These are phyloP conservation scores for Zygnema circumcarinatum DNA, from an alignment of 139 green algal genomes.

Conservation along the genomic window DNA sequence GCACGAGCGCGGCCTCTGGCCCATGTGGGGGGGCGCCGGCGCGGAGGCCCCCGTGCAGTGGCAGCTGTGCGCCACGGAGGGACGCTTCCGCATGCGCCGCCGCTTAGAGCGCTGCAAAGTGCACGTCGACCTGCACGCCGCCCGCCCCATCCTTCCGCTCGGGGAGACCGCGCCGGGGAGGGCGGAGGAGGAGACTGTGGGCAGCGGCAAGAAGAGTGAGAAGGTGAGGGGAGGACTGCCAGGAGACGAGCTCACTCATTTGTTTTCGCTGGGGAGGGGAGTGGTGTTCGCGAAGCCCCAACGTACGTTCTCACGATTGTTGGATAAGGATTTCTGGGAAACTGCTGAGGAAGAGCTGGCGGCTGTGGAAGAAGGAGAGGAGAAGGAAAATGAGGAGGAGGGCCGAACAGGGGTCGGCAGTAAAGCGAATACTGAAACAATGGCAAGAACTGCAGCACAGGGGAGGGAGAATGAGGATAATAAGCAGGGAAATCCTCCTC, in stretches of 20 bases:
- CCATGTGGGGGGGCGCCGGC: background rate
- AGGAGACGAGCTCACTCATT: slow-evolving; percentile 6
- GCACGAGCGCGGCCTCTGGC: slow-evolving; percentile 40
- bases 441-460: background rate
- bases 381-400: slow-evolving; percentile 31
- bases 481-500: background rate
- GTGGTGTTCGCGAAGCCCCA: background rate
- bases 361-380: background rate
- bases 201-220: background rate
- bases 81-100: slow-evolving; percentile 42
- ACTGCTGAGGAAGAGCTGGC: background rate
- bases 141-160: background rate
- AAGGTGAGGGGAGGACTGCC: background rate
- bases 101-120: slow-evolving; percentile 7
- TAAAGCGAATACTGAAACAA: background rate
- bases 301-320: background rate
- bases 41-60: slow-evolving; percentile 19
- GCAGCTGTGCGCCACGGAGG: slow-evolving; percentile 48
- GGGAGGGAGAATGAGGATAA: background rate
- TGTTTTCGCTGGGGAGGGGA: background rate
- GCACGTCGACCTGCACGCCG: background rate
- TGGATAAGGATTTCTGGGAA: slow-evolving; percentile 29
- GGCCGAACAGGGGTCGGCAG: background rate
- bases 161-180: background rate
- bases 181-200: background rate